Percentiles rank a stretch among this genome's conserved stretches.
phyloP scores from a whole-genome alignment of 768 basidiomycete genomes.

The Pisolithus marmoratus region DNA sequence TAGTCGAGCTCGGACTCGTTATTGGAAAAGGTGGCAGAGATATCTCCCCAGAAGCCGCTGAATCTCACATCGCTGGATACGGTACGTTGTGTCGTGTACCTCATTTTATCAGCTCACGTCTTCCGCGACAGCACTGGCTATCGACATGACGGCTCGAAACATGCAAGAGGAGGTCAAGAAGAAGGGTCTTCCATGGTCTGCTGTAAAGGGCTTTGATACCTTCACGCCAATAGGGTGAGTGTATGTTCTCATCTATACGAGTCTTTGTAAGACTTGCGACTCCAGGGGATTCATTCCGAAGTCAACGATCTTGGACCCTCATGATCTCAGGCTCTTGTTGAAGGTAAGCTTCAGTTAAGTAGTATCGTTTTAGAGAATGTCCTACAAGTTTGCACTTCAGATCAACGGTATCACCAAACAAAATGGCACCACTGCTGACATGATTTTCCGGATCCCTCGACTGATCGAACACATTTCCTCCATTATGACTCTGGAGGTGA shows the following conservation, averaged over 20 bases:
- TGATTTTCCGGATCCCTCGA: slow-evolving; percentile 88
- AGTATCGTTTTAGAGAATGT: background rate
- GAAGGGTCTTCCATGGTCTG: slow-evolving; percentile 94
- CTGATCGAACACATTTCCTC: slow-evolving; percentile 89
- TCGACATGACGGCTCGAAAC: slow-evolving; percentile 96
- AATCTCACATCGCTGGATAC: slow-evolving; percentile 85
- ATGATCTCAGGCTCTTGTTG: slow-evolving; percentile 70
- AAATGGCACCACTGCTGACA: slow-evolving; percentile 77
- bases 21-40: slow-evolving; percentile 86
- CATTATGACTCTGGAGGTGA: slow-evolving; percentile 94
- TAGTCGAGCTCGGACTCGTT: slow-evolving; percentile 95
- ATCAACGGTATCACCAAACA: slow-evolving; percentile 84
- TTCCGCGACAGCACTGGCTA: slow-evolving; percentile 63
- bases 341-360: slow-evolving; percentile 40
- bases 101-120: background rate
- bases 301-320: slow-evolving; percentile 57
- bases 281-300: slow-evolving; percentile 78
- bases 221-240: slow-evolving; percentile 86
- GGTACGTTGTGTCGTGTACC: slow-evolving; percentile 39
- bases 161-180: slow-evolving; percentile 91
- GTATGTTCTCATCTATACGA: background rate
- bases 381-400: slow-evolving; percentile 31
- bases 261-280: background rate
- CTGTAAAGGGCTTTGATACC: slow-evolving; percentile 95
- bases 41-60: slow-evolving; percentile 67